Conservation (phyloP, 225 moss, liverwort and hornwort species). For the Polytrichum commune region DNA sequence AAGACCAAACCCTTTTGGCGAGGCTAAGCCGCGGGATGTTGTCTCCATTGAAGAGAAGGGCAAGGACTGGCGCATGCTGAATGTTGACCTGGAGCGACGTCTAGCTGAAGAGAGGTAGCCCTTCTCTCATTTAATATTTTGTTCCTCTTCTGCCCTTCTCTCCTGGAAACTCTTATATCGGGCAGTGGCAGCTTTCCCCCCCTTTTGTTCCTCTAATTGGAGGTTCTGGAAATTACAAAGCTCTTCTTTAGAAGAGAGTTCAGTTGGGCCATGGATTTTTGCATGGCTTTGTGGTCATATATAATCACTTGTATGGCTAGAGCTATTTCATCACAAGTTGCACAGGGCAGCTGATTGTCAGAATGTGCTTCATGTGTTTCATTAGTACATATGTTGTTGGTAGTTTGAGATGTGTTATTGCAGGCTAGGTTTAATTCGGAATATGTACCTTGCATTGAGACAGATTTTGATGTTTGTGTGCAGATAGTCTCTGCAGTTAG, state of each 20-base stretch:
- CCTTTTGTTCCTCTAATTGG: neutral
- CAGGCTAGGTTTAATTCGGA: too few relatives aligned
- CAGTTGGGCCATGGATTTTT: neutral
- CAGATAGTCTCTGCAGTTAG: too few relatives aligned
- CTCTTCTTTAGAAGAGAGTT: neutral
- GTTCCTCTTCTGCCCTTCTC: neutral
- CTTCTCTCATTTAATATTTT: too few relatives aligned
- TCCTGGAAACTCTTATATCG: neutral
- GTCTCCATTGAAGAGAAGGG: conserved; percentile 56
- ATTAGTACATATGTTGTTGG: too few relatives aligned
- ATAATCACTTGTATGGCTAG: neutral
- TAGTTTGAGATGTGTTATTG: too few relatives aligned
- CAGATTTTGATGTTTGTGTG: too few relatives aligned
- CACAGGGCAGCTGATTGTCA: too few relatives aligned
- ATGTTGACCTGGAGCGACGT: conserved; percentile 57
- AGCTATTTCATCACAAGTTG: too few relatives aligned
- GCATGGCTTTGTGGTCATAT: neutral
- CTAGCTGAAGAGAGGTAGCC: conserved; percentile 44
- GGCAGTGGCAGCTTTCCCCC: neutral
- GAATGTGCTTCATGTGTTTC: too few relatives aligned
- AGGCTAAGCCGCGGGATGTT: conserved; percentile 61
- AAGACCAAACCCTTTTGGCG: conserved; percentile 75
- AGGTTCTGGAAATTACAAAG: neutral
- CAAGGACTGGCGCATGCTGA: conserved; percentile 63
- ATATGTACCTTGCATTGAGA: too few relatives aligned